A percentile compares a stretch with the other conserved stretches of the same genome.
Evolutionary conservation across 2,329 filamentous ascomycete genomes (phyloP).

Genomic region (Ophiostoma sp.): DNA sequence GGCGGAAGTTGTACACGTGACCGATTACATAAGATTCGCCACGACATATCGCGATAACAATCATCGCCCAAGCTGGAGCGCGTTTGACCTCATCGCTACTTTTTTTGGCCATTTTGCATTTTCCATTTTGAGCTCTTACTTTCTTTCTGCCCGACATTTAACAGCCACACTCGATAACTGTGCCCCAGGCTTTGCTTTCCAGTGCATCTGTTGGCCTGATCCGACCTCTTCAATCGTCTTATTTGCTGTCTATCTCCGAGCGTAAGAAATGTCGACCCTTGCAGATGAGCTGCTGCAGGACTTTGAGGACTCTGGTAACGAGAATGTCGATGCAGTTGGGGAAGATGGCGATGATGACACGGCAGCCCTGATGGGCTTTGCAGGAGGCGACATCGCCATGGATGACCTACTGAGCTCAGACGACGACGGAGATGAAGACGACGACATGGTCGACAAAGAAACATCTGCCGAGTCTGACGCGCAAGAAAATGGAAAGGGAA

Average conservation of each 20-base stretch:
- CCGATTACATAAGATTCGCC: neutral
- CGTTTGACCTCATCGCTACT: constrained; percentile 4
- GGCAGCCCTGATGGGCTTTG: constrained; percentile 36
- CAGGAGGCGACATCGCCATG: constrained; percentile 48
- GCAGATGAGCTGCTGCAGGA: constrained; percentile 90
- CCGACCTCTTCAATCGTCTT: neutral
- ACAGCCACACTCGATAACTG: neutral
- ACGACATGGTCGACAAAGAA: constrained; percentile 47
- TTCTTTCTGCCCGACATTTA: neutral
- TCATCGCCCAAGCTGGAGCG: constrained; percentile 1
- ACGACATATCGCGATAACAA: constrained; percentile 10
- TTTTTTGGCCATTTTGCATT: neutral
- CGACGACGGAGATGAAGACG: constrained; percentile 49
- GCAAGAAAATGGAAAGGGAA: constrained; percentile 72
- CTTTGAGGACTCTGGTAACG: constrained; percentile 79
- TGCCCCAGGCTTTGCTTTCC: neutral
- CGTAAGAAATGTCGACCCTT: constrained; percentile 70
- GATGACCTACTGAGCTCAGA: constrained; percentile 57
- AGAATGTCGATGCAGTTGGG: constrained; percentile 59
- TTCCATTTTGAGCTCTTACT: neutral
- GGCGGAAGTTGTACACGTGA: neutral
- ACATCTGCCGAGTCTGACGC: constrained; percentile 58
- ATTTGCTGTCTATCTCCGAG: neutral
- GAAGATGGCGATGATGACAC: constrained; percentile 44
- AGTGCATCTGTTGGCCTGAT: neutral